Evolutionary conservation across 768 basidiomycete genomes (phyloP).

Genomic region (Calocera viscosa): DNA sequence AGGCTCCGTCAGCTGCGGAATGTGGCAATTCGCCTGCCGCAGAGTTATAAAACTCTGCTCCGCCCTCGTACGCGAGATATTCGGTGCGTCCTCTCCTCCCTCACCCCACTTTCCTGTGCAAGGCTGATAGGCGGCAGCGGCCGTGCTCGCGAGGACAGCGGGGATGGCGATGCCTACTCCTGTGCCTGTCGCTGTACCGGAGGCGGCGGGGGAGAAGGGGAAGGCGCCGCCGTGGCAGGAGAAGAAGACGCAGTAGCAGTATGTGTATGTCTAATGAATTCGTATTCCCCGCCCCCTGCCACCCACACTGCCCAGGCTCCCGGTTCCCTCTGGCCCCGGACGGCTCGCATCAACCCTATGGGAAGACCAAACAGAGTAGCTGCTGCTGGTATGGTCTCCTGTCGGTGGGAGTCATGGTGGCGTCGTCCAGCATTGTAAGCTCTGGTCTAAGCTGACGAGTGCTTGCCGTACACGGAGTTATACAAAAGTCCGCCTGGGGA

Average conservation of each 20-base stretch:
- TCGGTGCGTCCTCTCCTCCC: conserved; percentile 24
- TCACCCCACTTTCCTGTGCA: background rate
- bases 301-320: background rate
- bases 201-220: background rate
- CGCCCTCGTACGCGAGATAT: conserved; percentile 47
- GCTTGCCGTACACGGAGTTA: background rate
- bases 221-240: background rate
- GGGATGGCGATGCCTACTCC: background rate
- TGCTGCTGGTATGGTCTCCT: too few species aligned
- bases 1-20: conserved; percentile 87
- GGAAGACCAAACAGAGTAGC: too few species aligned
- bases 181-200: background rate
- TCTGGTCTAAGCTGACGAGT: too few species aligned
- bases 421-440: too few species aligned
- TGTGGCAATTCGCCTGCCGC: conserved; percentile 92
- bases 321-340: too few species aligned
- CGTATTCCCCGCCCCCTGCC: background rate
- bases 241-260: conserved; percentile 1
- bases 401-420: too few species aligned
- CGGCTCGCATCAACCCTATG: too few species aligned
- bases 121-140: background rate
- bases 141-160: background rate
- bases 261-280: background rate
- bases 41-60: conserved; percentile 72
- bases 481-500: conserved; percentile 3